Evolutionary conservation across 371 early-diverging fungal species (phyloP), one percentile per base, ranked within the genome.

Genomic region (Rhizomucor pusillus): DNA sequence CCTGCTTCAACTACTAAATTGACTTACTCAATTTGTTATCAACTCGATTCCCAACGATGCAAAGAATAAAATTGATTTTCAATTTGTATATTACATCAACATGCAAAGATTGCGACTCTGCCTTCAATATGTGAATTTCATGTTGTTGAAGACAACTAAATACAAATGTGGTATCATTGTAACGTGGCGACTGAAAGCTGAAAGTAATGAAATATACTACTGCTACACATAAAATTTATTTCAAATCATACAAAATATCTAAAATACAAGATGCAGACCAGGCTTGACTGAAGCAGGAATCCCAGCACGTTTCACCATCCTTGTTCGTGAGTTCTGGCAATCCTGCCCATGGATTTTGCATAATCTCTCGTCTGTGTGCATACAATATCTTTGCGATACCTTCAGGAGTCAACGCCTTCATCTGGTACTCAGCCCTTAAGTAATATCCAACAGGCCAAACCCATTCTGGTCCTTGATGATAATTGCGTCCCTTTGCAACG

Each of bases 391-490:
- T 83, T 29, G 90, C 85, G 54, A 93, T 75, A 5, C 56, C 64
- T 18, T 60, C 57, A 12, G 56, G 50, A n/a, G 61, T 25, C 25
- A 73, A 55, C 25, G 70, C 59, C 45, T 79, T 73, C 60, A 95
- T 92, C 29, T 79, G 54, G n/a, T 90, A 63, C 43, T 87, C 89
- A 1, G 99, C 93, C 12, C 90, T 85, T 50, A 95, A 74, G 68
- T 86, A 96, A 73, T 87, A 94, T 0, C 95, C 96, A 0, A 85
- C 77, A 12, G 82, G 80, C 96, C 97, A 98, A 5, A 97, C 77
- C 99, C 99, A 98, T 81, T 98, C 99, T 66, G 91, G 84, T 4
- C 97, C 99, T 61, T 97, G 93, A 62, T 98, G 98, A 63, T 98
- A 98, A 64, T 98, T 98, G 70, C 88, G 90, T 12, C 99, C 99